Evolutionary conservation across 805 yeast species (phyloP).

Genomic region (Ogataea kodamae): DNA sequence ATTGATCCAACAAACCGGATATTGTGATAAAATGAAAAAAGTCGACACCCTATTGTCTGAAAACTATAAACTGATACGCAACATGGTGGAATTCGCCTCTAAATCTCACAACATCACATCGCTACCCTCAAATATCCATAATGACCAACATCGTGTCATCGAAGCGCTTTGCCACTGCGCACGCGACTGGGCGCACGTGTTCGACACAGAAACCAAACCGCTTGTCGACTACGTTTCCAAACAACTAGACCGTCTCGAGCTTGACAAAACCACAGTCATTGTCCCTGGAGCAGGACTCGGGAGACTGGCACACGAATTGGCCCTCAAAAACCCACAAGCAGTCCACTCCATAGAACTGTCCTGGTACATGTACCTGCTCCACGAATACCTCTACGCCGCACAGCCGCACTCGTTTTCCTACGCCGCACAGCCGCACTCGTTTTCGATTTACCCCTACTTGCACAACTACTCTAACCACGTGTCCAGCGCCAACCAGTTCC

Average conservation of each 20-base stretch:
- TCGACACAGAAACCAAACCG: slow-evolving; percentile 49
- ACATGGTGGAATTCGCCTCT: slow-evolving; percentile 40
- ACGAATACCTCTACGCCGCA: slow-evolving; percentile 49
- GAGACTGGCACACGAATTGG: slow-evolving; percentile 63
- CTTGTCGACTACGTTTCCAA: slow-evolving; percentile 47
- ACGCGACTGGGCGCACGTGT: slow-evolving; percentile 67
- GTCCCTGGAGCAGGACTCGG: slow-evolving; percentile 92
- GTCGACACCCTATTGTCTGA: slow-evolving; percentile 45
- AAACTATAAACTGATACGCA: slow-evolving; percentile 47
- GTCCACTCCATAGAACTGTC: slow-evolving; percentile 79
- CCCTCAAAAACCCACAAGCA: slow-evolving; percentile 31
- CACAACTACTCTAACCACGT: slow-evolving; percentile 70
- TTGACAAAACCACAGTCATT: slow-evolving; percentile 46
- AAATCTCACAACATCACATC: slow-evolving; percentile 35
- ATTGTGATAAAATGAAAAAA: slow-evolving; percentile 46
- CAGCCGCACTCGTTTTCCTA: slow-evolving; percentile 31
- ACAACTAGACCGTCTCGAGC: slow-evolving; percentile 35
- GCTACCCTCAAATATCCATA: slow-evolving; percentile 34
- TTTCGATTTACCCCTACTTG: slow-evolving; percentile 46
- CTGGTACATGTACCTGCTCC: slow-evolving; percentile 69
- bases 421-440: slow-evolving; percentile 17
- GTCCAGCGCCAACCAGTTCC: slow-evolving; percentile 44
- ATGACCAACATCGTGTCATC: slow-evolving; percentile 45
- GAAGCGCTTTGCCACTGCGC: slow-evolving; percentile 73
- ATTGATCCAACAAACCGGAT: slow-evolving; percentile 49